Base-by-base conservation (phyloP, 2,329 filamentous ascomycete species). In the Claviceps capensis region DNA sequence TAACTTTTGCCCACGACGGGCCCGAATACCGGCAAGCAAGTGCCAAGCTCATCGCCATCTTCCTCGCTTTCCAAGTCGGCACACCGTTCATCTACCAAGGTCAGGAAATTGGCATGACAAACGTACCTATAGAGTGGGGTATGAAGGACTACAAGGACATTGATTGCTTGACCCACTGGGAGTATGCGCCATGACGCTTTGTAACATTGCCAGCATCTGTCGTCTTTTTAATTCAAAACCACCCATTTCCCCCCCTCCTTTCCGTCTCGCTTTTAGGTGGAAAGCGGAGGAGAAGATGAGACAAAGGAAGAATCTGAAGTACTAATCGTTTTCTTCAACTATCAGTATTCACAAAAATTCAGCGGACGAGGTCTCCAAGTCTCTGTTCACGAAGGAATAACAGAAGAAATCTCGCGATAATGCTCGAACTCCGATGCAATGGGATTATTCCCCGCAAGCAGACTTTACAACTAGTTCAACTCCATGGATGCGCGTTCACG, bases 401-500 rank as follows among this genome's bases (percentile, higher is more conserved):
- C 75, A 78, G 54, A 69, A 73, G 56, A 79, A 81, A 61, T 79
- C 76, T 7, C 67, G 85, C 22, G 85, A 89, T 64, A 85, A 89
- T 63, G 80, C 79, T 7, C 74, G 85, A 46, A 81, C 82, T 0
- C 85, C 85, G 0, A 82, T 89, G 65, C 83, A 87, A 61, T 89
- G 85, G 85, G 73, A 80, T 55, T 60, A 65, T n/a, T 69, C 66
- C 1, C 60, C 67, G 0, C 75, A 87, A 54, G 83, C 72, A 0
- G 85, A 85, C 11, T 89, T 88, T 67, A 81, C 82, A 0, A 69
- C 69, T 1, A 67, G 66, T 8, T 63, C 62, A 4, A 72, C 71
- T 51, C 82, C 84, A 2, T 89, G 85, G 85, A 88, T 88, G 77
- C 74, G 76, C 14, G 76, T 81, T 41, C 82, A 86, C 61, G 77